phyloP scores from a whole-genome alignment of 371 early-diverging fungal species.

The Mucor circinelloides region DNA sequence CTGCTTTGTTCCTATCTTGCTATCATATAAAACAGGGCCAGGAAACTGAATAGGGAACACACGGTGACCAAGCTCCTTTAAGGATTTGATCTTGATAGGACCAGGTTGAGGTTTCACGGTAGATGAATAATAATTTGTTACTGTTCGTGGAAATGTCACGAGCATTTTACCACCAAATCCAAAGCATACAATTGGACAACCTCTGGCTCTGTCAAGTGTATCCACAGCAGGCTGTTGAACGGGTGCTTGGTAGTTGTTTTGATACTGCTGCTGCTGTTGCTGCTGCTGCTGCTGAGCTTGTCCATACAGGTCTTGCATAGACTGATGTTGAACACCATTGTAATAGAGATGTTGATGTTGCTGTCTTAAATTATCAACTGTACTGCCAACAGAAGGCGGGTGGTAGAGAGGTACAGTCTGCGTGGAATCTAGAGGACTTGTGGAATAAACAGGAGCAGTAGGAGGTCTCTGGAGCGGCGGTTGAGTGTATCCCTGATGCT shows the following conservation, averaged over 20 bases:
- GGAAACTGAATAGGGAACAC: constrained; percentile 25
- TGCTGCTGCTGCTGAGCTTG: constrained; percentile 15
- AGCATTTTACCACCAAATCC: constrained; percentile 89
- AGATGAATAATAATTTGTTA: constrained; percentile 45
- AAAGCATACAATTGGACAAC: constrained; percentile 78
- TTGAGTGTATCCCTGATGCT: constrained; percentile 1
- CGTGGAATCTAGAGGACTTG: not conserved
- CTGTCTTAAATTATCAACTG: constrained; percentile 4
- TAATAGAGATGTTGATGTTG: constrained; percentile 11
- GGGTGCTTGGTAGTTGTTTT: constrained; percentile 6
- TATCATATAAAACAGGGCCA: constrained; percentile 67
- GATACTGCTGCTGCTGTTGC: constrained; percentile 23
- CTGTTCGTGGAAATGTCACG: constrained; percentile 72
- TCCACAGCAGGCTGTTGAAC: constrained; percentile 43
- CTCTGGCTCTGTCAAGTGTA: constrained; percentile 67
- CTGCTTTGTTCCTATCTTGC: constrained; percentile 51
- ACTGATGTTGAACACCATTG: constrained; percentile 19
- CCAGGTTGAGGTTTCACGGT: constrained; percentile 63
- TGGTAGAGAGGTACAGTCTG: constrained; percentile 16
- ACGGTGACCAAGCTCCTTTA: constrained; percentile 31
- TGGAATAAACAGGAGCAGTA: constrained; percentile 25
- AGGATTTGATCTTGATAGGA: constrained; percentile 51
- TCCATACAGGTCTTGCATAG: constrained; percentile 26
- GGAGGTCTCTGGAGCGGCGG: constrained; percentile 25
- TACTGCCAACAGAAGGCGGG: constrained; percentile 5